phyloP scores from a whole-genome alignment of 2,329 filamentous ascomycete species.

The Beauveria bassiana region DNA sequence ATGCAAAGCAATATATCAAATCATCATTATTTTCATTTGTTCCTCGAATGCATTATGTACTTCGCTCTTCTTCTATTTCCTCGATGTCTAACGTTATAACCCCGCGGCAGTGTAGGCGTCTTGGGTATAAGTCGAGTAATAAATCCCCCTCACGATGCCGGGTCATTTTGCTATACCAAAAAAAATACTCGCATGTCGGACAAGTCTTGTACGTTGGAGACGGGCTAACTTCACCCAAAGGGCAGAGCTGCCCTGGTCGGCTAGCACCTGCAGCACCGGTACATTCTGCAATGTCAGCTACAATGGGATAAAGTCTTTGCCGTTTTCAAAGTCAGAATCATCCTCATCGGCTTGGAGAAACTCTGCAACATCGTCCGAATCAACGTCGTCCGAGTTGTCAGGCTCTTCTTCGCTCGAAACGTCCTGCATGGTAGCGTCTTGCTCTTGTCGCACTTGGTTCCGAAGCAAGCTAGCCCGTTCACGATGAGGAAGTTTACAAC shows the following conservation, averaged over 20 bases:
- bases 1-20: not conserved
- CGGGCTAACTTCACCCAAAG: not conserved
- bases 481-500: slow-evolving; percentile 80
- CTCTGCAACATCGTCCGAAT: slow-evolving; percentile 67
- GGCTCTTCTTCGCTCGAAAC: slow-evolving; percentile 70
- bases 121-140: not conserved
- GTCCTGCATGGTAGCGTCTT: slow-evolving; percentile 55
- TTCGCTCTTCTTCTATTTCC: not conserved
- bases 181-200: not conserved
- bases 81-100: not conserved
- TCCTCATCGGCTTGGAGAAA: slow-evolving; percentile 50
- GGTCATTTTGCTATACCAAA: not conserved
- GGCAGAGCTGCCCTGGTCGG: not conserved
- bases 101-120: not conserved
- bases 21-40: not conserved
- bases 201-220: not conserved
- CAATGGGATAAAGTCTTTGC: slow-evolving; percentile 51
- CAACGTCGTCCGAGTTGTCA: slow-evolving; percentile 68
- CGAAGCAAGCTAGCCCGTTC: slow-evolving; percentile 76
- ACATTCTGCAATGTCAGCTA: slow-evolving; percentile 17
- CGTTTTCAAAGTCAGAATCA: slow-evolving; percentile 47
- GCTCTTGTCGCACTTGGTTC: slow-evolving; percentile 51
- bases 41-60: not conserved
- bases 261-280: not conserved
- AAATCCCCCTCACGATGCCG: not conserved